Base-by-base conservation (phyloP, 371 early-diverging fungal genomes). In the Aphelidium insulamus region DNA sequence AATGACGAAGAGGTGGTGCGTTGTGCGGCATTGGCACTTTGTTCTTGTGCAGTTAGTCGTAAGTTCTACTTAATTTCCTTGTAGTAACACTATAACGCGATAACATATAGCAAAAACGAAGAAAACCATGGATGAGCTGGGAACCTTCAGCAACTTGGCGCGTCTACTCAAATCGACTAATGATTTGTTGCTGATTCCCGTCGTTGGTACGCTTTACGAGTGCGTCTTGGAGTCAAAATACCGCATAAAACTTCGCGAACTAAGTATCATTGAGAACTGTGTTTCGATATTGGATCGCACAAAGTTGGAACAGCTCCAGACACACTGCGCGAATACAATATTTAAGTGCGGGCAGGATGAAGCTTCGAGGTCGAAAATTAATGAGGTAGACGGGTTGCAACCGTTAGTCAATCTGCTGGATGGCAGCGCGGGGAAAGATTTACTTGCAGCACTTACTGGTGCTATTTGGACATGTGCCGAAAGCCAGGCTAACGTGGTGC, bases 391-490 rank as follows among this genome's bases (percentile, higher is more conserved):
- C 26, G 67, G 64, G 1, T 39, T 66, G 2, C 44, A 37, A 0
- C 56, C 61, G 7, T 39, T 66, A 15, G 62, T 66, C 9, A 54
- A 50, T 26, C 44, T 66, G 15, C 43, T 64, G 24, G 63, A 66
- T 38, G 53, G 51, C 40, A 40, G 49, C 8, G 38, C 41, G 22
- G 56, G 64, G 44, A 57, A 57, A 28, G 62, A 63, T 23, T 40
- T 64, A 8, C 40, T 64, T 0, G 57, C 48, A 7, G 66, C 66
- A 0, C 61, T 59, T 1, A 66, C 66, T 4, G 66, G 66, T 5
- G 66, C 66, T 1, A 59, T 66, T 2, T 66, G 66, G 66, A 66
- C 62, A 36, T 63, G 63, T 35, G 61, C 66, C 1, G 61, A 59
- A 27, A 54, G 59, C 37, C 20, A 32, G 8, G 18, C 22, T 20